Base-by-base conservation (phyloP, 2,329 filamentous ascomycete species). In the Pseudocercospora cruenta region DNA sequence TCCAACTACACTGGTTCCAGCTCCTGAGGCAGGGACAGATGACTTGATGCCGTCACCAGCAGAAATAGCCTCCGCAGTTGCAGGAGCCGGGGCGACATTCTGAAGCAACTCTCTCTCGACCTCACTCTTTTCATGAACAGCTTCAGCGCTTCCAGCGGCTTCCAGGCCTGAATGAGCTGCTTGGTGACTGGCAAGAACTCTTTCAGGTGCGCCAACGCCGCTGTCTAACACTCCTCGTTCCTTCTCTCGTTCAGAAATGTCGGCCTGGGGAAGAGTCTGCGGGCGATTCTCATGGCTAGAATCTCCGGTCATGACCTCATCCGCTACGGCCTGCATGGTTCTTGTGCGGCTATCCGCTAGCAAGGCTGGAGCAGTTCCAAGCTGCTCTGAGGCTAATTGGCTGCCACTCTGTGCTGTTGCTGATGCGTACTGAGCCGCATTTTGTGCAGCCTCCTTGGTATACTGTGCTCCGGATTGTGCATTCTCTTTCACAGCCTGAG, bases 51-150 rank as follows among this genome's bases (percentile, higher is more conserved):
- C 16, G 22, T 31, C 51, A n/a, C 16, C 26, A 28, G 22, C 26
- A 31, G 24, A 9, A 9, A 31, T 26, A 10, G 12, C 51, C 26
- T 55, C 22, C 7, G 51, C 12, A 26, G 6, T 26, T 9, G 51
- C 51, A 7, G 51, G 51, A 7, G 58, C 24, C 12, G 33, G 58
- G 1, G 33, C 26, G 39, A 60, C 58, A 12, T 60, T 60, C 12
- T 47, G 22, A 4, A 60, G 82, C 8, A 95, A 82, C 80, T 95
- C 90, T 24, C 85, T 78, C 81, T 94, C 91, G 5, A 93, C 84
- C 7, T 82, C 84, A 76, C 87, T 87, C 85, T 94, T 94, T 71
- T 93, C 90, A 68, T 85, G 81, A 7, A 94, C 90, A n/a, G 88
- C 90, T 63, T 84, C 83, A 1, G 86, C 82, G 78, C 88, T 89